Percentiles rank a stretch among this genome's conserved stretches.
These are phyloP conservation scores for Orbilia javanica DNA, from an alignment of 2,329 filamentous ascomycete genomes.

Conservation along the genomic window DNA sequence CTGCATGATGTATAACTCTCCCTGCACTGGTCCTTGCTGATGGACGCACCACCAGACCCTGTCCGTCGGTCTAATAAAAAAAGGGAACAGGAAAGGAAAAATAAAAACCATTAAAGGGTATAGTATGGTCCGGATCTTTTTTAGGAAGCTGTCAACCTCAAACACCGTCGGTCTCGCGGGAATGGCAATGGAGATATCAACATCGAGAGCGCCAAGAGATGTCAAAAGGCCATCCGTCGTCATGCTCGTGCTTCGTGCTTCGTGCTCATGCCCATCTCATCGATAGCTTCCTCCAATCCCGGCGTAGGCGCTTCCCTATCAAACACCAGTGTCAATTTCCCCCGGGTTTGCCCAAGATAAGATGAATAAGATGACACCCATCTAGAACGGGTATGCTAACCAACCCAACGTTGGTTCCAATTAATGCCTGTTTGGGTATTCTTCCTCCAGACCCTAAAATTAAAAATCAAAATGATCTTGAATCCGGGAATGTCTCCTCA, in stretches of 20 bases:
- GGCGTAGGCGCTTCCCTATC: conserved; percentile 20
- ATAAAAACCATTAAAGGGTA: neutral
- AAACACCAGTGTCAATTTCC: conserved; percentile 25
- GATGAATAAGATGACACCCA: too few relatives aligned
- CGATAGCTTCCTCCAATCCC: conserved; percentile 17
- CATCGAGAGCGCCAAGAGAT: conserved; percentile 49
- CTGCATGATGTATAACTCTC: conserved; percentile 30
- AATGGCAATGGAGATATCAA: conserved; percentile 17
- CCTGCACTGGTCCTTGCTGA: conserved; percentile 41
- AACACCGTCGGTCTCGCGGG: conserved; percentile 47
- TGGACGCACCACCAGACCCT: too few relatives aligned
- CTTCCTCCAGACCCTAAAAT: conserved; percentile 45
- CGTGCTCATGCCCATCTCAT: too few relatives aligned
- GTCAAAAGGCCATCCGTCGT: conserved; percentile 27
- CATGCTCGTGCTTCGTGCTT: too few relatives aligned
- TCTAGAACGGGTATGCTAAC: too few relatives aligned
- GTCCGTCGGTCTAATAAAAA: too few relatives aligned
- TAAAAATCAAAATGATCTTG: conserved; percentile 48
- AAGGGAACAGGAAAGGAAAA: neutral
- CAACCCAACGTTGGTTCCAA: neutral
- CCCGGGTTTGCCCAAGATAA: conserved; percentile 10
- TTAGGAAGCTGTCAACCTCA: conserved; percentile 58
- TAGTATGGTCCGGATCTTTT: conserved; percentile 23
- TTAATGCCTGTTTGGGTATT: neutral
- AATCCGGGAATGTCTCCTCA: conserved; percentile 28